Base-by-base conservation (phyloP, 108 stramenopile genomes). In the Epithemia pelagica region DNA sequence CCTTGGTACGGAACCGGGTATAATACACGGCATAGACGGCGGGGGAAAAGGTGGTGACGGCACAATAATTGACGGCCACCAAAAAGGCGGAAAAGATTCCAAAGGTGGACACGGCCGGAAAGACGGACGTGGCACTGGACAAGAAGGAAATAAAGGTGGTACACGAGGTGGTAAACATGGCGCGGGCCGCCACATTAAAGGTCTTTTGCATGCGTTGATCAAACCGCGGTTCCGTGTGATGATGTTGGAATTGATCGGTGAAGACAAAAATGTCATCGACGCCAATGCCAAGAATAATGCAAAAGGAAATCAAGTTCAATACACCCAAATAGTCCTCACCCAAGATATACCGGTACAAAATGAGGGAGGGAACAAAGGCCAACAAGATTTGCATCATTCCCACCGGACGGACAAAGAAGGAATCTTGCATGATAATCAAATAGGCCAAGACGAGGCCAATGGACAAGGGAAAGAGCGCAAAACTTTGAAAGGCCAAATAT, bases 131-230 rank as follows among this genome's bases (percentile, higher is more conserved):
- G 52, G 52, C 52, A 52, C 19, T 52, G 10, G 52, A 52, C 52
- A 52, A 18, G 52, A 52, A 52, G 19, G 52, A 52, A 19, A 52
- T 19, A 52, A 52, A 52, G 52, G 52, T 52, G 52, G 52, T 52
- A 52, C 52, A 52, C 18, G 18, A 18, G 52, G 52, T 52, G 52
- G 10, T 52, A 19, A 52, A 52, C 18, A 10, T 18, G 10, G 52
- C 19, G 18, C 52, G 10, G 52, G 52, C 52, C 10, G 19, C 52
- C 52, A 19, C 19, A 19, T 52, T 52, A 19, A 52, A 52, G 52
- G 52, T 52, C 52, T 52, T 52, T 52, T 52, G 52, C 52, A 52
- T 52, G 52, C 52, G 52, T 19, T 52, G 52, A 52, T 52, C 52
- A 52, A 52, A 52, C 19, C 52, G 52, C 19, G 10, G 10, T 19